These are phyloP conservation scores for Didymella exigua DNA, from an alignment of 2,329 filamentous ascomycete genomes.

Conservation along the genomic window DNA sequence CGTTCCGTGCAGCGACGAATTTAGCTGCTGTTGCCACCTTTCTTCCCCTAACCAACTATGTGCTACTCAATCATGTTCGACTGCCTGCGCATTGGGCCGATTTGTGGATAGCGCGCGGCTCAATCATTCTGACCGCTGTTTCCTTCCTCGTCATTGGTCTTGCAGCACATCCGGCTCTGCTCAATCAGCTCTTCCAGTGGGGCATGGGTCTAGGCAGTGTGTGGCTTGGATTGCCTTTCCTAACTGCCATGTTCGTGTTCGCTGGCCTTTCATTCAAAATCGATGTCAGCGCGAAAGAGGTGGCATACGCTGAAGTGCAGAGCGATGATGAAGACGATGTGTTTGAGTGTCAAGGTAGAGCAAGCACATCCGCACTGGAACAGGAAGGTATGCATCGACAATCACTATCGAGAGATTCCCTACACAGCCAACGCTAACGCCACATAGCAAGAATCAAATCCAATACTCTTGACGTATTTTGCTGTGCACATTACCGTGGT, in stretches of 20 bases:
- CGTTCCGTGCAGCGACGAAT: slow-evolving; percentile 55
- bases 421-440: not conserved
- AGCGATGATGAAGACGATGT: slow-evolving; percentile 21
- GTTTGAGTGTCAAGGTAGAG: slow-evolving; percentile 14
- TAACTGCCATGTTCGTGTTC: slow-evolving; percentile 34
- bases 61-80: slow-evolving; percentile 46
- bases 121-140: slow-evolving; percentile 52
- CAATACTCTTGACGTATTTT: not conserved
- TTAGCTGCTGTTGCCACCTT: slow-evolving; percentile 55
- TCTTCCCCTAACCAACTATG: slow-evolving; percentile 51
- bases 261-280: slow-evolving; percentile 32
- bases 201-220: slow-evolving; percentile 53
- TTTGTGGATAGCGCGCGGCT: slow-evolving; percentile 53
- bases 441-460: not conserved
- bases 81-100: slow-evolving; percentile 52
- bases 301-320: slow-evolving; percentile 26
- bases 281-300: slow-evolving; percentile 29
- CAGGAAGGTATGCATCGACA: slow-evolving; percentile 4
- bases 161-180: slow-evolving; percentile 50
- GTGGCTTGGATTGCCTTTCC: slow-evolving; percentile 57
- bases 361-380: slow-evolving; percentile 21
- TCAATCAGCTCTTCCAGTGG: slow-evolving; percentile 54
- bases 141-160: slow-evolving; percentile 56
- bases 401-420: slow-evolving; percentile 7
- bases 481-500: no score